A percentile compares a stretch with the other conserved stretches of the same genome.
phyloP scores from a whole-genome alignment of 495 filamentous ascomycete species.

The Penicillium malachiteum region DNA sequence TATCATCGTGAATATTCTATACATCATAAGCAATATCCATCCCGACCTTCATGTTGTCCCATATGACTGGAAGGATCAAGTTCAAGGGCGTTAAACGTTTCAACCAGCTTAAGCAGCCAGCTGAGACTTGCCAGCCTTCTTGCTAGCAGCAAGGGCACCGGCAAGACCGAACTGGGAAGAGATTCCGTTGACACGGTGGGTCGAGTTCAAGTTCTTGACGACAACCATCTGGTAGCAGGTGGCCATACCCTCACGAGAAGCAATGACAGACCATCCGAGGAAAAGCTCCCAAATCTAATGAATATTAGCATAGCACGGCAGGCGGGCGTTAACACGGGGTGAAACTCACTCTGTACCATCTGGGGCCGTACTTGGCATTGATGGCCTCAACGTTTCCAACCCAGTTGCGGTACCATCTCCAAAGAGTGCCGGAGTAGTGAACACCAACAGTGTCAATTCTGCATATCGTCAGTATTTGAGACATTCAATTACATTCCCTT shows the following conservation, averaged over 20 bases:
- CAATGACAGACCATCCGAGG: slow-evolving; percentile 33
- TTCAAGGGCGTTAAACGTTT: no score
- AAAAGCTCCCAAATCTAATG: slow-evolving; percentile 34
- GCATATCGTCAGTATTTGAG: neutral
- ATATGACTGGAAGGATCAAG: no score
- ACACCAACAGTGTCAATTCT: slow-evolving; percentile 54
- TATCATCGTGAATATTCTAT: no score
- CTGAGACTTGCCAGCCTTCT: slow-evolving; percentile 18
- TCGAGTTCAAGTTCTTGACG: slow-evolving; percentile 33
- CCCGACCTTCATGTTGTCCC: no score
- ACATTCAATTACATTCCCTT: no score
- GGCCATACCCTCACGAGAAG: slow-evolving; percentile 29
- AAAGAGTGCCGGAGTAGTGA: slow-evolving; percentile 56
- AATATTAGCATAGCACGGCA: neutral
- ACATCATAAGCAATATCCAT: no score
- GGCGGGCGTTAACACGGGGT: neutral
- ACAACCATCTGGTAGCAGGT: slow-evolving; percentile 34
- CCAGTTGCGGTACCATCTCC: slow-evolving; percentile 59
- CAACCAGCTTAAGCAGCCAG: no score
- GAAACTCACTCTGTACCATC: slow-evolving; percentile 52
- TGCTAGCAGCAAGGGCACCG: slow-evolving; percentile 23
- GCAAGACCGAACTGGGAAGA: slow-evolving; percentile 24
- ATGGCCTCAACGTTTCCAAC: slow-evolving; percentile 50
- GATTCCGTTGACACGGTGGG: slow-evolving; percentile 27
- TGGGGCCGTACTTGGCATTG: slow-evolving; percentile 49